Evolutionary conservation across 2,329 filamentous ascomycete genomes (phyloP).

Genomic region (Cercospora sp.): DNA sequence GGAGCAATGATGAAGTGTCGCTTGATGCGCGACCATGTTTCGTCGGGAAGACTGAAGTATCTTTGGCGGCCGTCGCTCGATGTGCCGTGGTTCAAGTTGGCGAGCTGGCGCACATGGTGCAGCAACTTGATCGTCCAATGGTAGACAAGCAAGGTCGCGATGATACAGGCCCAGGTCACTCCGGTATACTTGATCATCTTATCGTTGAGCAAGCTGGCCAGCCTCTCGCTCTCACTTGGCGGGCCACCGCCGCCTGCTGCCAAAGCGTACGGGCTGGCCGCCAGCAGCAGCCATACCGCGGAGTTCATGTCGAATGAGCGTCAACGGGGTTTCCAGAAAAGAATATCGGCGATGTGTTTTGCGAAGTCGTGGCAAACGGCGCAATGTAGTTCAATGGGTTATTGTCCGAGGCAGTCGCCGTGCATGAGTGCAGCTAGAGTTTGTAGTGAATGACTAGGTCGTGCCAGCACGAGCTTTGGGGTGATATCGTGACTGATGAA

Average conservation of each 20-base stretch:
- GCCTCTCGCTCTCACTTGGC: constrained; percentile 19
- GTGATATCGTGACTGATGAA: not conserved
- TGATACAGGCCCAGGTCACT: constrained; percentile 61
- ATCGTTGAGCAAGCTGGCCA: constrained; percentile 31
- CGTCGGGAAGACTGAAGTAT: constrained; percentile 71
- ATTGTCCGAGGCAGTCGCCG: not conserved
- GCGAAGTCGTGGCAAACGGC: not conserved
- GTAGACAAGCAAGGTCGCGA: constrained; percentile 66
- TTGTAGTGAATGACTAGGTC: constrained; percentile 16
- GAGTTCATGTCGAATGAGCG: constrained; percentile 18
- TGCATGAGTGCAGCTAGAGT: constrained; percentile 2
- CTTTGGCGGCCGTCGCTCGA: constrained; percentile 56
- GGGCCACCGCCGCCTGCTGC: constrained; percentile 15
- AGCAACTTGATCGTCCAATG: constrained; percentile 61
- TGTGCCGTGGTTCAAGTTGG: constrained; percentile 74
- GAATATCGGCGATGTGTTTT: not conserved
- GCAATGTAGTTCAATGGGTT: not conserved
- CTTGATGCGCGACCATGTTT: constrained; percentile 48
- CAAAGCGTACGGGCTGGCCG: constrained; percentile 19
- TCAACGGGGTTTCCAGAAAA: not conserved
- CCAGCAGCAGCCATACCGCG: constrained; percentile 24
- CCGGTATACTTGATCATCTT: constrained; percentile 40
- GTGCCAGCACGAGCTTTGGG: constrained; percentile 19
- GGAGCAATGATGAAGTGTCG: constrained; percentile 51
- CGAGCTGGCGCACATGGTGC: constrained; percentile 70